These are phyloP conservation scores for Babesia ovis DNA, from an alignment of 169 alveolate species.

Conservation along the genomic window DNA sequence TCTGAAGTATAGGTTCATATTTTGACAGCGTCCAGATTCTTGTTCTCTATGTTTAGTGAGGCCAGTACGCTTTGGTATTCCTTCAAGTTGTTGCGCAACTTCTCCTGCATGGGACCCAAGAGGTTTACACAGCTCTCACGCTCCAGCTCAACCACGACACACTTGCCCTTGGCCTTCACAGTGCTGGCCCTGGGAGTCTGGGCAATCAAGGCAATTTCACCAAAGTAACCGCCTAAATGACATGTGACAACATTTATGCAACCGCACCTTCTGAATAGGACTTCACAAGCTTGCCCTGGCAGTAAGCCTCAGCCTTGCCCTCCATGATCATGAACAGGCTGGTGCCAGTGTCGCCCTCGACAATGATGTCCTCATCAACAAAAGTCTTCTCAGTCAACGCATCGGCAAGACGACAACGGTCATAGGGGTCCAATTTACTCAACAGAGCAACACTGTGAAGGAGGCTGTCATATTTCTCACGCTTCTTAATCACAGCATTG, in stretches of 20 bases:
- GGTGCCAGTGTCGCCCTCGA: constrained; percentile 94
- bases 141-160: constrained; percentile 87
- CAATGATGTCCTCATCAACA: constrained; percentile 88
- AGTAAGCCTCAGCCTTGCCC: constrained; percentile 92
- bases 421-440: constrained; percentile 90
- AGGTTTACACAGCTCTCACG: constrained; percentile 92
- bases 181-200: constrained; percentile 95
- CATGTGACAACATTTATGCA: neutral
- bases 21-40: constrained; percentile 23
- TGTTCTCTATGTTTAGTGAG: constrained; percentile 60
- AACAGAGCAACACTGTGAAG: constrained; percentile 87
- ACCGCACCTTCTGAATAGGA: constrained; percentile 74
- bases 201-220: constrained; percentile 94
- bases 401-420: constrained; percentile 91
- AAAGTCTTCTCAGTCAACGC: constrained; percentile 85
- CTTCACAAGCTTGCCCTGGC: constrained; percentile 86
- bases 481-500: constrained; percentile 90
- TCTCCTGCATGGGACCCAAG: constrained; percentile 94
- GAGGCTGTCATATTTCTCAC: constrained; percentile 89
- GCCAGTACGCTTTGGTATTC: constrained; percentile 82
- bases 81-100: constrained; percentile 89
- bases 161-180: constrained; percentile 84
- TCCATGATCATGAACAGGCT: constrained; percentile 89
- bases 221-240: constrained; percentile 91
- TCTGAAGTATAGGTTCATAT: constrained; percentile 2